Evolutionary conservation across 192 early-diverging fungal species (phyloP), one percentile per base, ranked within the genome.

Genomic region (Rhizoclosmatium sp.): DNA sequence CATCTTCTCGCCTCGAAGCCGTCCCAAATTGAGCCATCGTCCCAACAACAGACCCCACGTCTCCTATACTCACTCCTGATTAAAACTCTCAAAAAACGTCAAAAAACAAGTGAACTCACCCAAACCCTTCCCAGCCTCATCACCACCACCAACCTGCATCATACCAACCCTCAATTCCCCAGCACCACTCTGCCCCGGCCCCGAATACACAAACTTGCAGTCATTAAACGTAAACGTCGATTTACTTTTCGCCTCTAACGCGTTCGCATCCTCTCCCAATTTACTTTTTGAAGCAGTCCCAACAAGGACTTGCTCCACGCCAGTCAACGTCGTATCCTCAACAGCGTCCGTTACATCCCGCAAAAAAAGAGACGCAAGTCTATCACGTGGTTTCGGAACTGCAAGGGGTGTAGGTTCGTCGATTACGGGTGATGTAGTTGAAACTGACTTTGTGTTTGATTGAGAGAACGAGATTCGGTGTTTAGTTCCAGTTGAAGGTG

Each of bases 151-250:
- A 14, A 71, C 46, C 14, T 41, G 10, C 4, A 44, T 42, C 59
- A 62, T 62, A 44, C 72, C 72, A 31, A 75, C 72, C 59, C 59
- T 40, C 47, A 75, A 58, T 54, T 71, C 51, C 4, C 12, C 19
- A 47, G 42, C 19, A 7, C 21, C 45, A 21, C 48, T 71, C 9
- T 48, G 14, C 69, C 4, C 4, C 65, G 21, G 39, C 12, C 44
- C 40, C 23, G 3, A 10, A 10, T 42, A n/a, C 44, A n/a, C 58
- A 58, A 75, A 75, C 23, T 75, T 59, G 45, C 72, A 75, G 45
- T 75, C 39, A 47, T 75, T 21, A 45, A 75, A 75, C n/a, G 54
- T 75, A 46, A 41, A 75, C 7, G 41, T 59, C 5, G 47, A 19
- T 68, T n/a, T 9, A 68, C 44, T 31, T 0, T 48, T 41, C 44